Evolutionary conservation across 306 rosid genomes (phyloP), one percentile per base, ranked within the genome.

Genomic region (Astragalus glycyphyllos): DNA sequence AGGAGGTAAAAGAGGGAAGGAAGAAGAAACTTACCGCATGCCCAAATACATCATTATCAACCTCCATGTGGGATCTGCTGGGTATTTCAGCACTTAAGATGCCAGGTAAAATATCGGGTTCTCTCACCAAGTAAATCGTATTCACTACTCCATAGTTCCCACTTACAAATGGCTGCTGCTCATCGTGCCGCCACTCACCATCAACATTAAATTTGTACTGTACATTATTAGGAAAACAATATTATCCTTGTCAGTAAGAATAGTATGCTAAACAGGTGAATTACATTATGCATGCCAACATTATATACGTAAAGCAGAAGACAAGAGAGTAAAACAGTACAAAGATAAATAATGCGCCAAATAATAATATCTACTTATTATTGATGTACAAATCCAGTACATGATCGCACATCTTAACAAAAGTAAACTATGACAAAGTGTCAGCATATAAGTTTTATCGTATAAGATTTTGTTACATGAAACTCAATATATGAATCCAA

Each of bases 171-270:
- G 82, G 87, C 60, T 86, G 86, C 56, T 80, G 89, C 77, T 87
- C 96, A 67, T 89, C 92, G 44, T 92, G 90, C 81, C 84, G 85
- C 97, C 94, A 92, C 61, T 84, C 85, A 53, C 97, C 97, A 66
- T 92, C 97, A 41, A 92, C 94, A 17, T 34, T 75, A 80, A 92
- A 92, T 76, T 89, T 92, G 80, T 73, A 92, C 97, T 92, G 90
- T 81, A 81, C 49, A 56, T 45, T 23, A 77, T 61, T 46, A 73
- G 70, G 37, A 85, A 62, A 62, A 54, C 32, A 65, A 77, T 72
- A 82, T 6, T 73, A 60, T 79, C 50, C 46, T 17, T 51, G 70
- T 79, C 71, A 78, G 82, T 68, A 74, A 26, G 32, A 47, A 56
- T 64, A 12, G 37, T 57, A 64, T 47, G 34, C 8, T 46, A 53